These are phyloP conservation scores for Prunus mume DNA, from an alignment of 306 rosid genomes.

Conservation along the genomic window DNA sequence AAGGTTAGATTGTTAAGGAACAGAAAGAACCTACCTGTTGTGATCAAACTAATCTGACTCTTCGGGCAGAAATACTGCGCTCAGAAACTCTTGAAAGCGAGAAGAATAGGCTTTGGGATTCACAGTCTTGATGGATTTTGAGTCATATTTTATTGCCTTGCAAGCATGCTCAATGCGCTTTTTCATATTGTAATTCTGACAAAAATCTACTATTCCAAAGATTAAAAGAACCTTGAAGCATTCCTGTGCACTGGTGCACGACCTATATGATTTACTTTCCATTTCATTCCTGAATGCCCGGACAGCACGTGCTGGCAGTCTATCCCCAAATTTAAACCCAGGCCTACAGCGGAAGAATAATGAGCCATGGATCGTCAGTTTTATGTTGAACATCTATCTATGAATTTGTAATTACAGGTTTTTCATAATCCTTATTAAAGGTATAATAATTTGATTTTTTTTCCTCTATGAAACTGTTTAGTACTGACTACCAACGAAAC, in stretches of 20 bases:
- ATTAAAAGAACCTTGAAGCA: constrained; percentile 26
- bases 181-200: constrained; percentile 31
- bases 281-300: constrained; percentile 21
- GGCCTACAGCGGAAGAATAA: constrained; percentile 17
- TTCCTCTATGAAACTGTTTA: no score
- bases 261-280: constrained; percentile 17
- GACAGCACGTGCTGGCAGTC: constrained; percentile 34
- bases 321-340: constrained; percentile 23
- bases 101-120: constrained; percentile 45
- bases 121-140: constrained; percentile 30
- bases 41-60: constrained; percentile 6
- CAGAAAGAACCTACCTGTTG: background rate
- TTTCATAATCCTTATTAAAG: no score
- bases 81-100: constrained; percentile 44
- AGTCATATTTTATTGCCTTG: constrained; percentile 40
- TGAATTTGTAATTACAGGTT: background rate
- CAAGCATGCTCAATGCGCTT: constrained; percentile 45
- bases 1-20: background rate
- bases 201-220: constrained; percentile 34
- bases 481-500: no score
- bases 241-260: constrained; percentile 22
- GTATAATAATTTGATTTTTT: no score
- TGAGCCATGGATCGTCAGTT: background rate
- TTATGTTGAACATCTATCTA: background rate
- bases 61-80: constrained; percentile 31